phyloP scores from a whole-genome alignment of 164 flowering plant genomes.

The Buxus sempervirens region DNA sequence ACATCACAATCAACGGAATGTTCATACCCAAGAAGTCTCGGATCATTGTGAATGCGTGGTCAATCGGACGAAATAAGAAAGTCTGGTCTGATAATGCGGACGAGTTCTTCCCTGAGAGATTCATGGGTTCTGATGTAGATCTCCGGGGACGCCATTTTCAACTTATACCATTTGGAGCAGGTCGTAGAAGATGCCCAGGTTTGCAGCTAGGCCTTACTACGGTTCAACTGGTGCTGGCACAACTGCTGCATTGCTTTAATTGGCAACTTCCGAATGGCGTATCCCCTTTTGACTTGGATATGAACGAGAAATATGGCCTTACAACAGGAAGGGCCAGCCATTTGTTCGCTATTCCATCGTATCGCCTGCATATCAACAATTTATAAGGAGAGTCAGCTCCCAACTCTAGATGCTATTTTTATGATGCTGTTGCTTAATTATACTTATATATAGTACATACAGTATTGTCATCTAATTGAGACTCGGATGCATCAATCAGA shows the following conservation, averaged over 20 bases:
- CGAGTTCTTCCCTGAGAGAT: conserved; percentile 9
- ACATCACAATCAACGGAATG: conserved; percentile 6
- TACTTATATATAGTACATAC: no score
- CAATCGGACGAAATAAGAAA: neutral
- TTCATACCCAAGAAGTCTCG: conserved; percentile 4
- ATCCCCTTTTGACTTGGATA: conserved; percentile 7
- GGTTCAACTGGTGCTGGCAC: neutral
- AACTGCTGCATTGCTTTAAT: conserved; percentile 16
- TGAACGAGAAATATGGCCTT: conserved; percentile 13
- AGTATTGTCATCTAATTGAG: no score
- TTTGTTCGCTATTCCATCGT: conserved; percentile 6
- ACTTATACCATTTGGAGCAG: conserved; percentile 14
- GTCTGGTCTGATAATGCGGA: conserved; percentile 4
- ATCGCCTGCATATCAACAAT: neutral
- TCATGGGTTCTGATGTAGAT: neutral
- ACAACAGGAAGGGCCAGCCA: conserved; percentile 7
- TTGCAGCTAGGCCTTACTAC: conserved; percentile 2
- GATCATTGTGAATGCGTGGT: neutral
- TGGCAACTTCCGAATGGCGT: conserved; percentile 15
- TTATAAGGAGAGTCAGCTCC: neutral
- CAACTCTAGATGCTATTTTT: neutral
- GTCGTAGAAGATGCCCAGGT: conserved; percentile 16
- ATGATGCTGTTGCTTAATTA: no score
- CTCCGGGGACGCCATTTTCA: conserved; percentile 5
- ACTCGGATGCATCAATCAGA: conserved; percentile 5